Conservation (phyloP, 2,329 filamentous ascomycete species). For the Pseudogymnoascus sp. region DNA sequence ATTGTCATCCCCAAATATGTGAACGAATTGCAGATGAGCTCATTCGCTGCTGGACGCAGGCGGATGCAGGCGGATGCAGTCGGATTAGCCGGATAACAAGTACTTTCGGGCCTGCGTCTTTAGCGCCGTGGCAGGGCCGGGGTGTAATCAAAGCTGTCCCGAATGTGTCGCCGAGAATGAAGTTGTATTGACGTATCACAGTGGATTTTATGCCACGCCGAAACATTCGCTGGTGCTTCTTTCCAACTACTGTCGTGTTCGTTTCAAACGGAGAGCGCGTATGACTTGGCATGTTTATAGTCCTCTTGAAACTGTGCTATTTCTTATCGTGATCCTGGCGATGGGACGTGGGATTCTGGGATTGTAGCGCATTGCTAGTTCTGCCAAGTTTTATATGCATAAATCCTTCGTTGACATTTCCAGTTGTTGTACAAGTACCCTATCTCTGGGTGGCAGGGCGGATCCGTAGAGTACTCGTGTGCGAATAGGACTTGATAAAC, state of each 20-base stretch:
- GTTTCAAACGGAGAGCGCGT: background rate
- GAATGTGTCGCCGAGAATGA: background rate
- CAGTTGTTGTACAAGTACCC: background rate
- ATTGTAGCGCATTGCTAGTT: constrained; percentile 5
- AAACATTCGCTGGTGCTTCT: constrained; percentile 2
- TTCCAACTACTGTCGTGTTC: background rate
- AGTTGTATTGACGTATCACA: background rate
- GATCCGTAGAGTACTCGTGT: background rate
- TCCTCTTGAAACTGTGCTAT: background rate
- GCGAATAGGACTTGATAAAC: background rate
- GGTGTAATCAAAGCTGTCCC: background rate
- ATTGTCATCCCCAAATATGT: background rate
- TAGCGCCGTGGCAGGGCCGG: background rate
- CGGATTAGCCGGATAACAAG: background rate
- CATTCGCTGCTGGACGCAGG: background rate
- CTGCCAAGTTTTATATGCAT: background rate
- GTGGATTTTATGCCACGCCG: constrained; percentile 3
- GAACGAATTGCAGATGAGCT: constrained; percentile 6
- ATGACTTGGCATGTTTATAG: constrained; percentile 1
- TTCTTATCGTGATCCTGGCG: constrained; percentile 5
- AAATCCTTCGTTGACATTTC: background rate
- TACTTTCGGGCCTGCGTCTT: background rate
- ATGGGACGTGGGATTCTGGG: background rate
- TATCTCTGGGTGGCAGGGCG: background rate
- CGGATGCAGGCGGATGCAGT: background rate